These are phyloP conservation scores for Kodamaea derodonti DNA, from an alignment of 1,139 yeast species.

Conservation along the genomic window DNA sequence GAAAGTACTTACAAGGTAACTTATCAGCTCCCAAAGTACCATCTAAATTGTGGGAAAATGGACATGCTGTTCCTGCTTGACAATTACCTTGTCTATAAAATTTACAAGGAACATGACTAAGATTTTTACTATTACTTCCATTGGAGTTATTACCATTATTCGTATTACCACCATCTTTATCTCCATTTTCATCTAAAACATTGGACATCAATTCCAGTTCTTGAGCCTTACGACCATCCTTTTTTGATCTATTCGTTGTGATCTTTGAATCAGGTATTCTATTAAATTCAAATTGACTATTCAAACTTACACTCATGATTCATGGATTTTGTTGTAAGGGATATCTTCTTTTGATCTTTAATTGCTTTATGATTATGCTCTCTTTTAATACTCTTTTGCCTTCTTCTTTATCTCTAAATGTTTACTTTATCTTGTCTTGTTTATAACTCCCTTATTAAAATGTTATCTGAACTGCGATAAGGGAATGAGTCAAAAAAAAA, in stretches of 20 bases:
- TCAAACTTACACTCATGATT: neutral
- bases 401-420: no score
- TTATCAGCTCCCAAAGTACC: constrained; percentile 54
- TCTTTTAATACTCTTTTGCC: no score
- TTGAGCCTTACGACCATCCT: constrained; percentile 2
- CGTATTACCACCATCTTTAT: neutral
- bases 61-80: constrained; percentile 90
- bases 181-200: neutral
- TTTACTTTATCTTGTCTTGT: no score
- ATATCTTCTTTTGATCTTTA: no score
- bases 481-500: neutral
- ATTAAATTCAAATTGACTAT: constrained; percentile 6
- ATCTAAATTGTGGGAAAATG: constrained; percentile 79
- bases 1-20: constrained; percentile 88
- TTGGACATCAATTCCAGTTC: neutral
- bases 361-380: no score
- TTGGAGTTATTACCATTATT: neutral
- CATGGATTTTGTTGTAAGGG: neutral
- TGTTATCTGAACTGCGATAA: neutral
- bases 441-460: no score
- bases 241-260: constrained; percentile 2
- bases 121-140: constrained; percentile 30
- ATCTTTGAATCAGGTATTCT: constrained; percentile 7
- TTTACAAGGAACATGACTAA: constrained; percentile 94
- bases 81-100: constrained; percentile 88